Base-by-base conservation (phyloP, 1,284 basidiomycete genomes). In the Moesziomyces sp. region DNA sequence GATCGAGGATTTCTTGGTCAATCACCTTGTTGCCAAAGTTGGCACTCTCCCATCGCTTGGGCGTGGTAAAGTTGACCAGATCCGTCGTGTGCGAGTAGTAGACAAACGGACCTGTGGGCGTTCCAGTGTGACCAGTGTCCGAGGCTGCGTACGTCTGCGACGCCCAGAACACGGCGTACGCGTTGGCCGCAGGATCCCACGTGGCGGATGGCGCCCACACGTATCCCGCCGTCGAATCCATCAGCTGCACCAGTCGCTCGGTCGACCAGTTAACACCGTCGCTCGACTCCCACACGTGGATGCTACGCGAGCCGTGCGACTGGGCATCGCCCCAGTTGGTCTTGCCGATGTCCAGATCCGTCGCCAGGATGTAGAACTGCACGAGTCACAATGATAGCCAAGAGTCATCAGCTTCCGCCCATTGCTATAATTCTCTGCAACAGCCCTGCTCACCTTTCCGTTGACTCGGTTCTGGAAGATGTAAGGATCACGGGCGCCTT, bases 321-420 rank as follows among this genome's bases (percentile, higher is more conserved):
- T 64, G 62, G 3, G 62, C 62, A 43, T 64, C 62, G 26, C 62
- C 55, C 62, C 62, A 64, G 52, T 64, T 64, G 24, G 62, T 64
- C 34, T 64, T 64, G 43, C 42, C 7, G 24, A 64, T 64, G 62
- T 64, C 62, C 19, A 64, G 51, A 8, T 64, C 62, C 3, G 62
- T 64, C 1, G 62, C 62, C 34, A 64, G 35, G 28, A 64, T 64
- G 35, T 64, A 64, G 43, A 53, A 64, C 62, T 64, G 38, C 2
- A 18, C 47, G 3, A 7, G 13, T 42, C 23, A 24, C 38, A n/a
- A 18, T 28, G 21, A 35, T 24, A n/a, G 16, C 28, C 5, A 8
- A 35, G 8, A 42, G 34, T 10, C 8, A 51, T 59, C 58, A 59
- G 58, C 48, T 9, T 13, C 3, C 2, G 1, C 30, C 30, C 30